These are phyloP conservation scores for Phaseolus coccineus DNA, from an alignment of 331 rosid species.

Conservation along the genomic window DNA sequence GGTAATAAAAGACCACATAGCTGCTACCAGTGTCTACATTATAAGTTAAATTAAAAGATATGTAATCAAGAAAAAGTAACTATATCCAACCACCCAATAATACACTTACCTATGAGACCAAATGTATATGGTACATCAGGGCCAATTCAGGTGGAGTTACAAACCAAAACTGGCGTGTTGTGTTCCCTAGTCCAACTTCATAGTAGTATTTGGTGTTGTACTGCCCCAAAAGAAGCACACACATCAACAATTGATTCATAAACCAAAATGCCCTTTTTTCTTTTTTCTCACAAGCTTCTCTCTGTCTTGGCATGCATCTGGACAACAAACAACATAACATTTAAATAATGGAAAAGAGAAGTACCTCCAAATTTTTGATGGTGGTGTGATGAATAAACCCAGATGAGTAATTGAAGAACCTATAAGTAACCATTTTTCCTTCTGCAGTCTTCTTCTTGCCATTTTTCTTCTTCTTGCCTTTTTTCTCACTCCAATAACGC, in stretches of 20 bases:
- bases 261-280: slow-evolving; percentile 13
- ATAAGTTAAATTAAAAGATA: slow-evolving; percentile 16
- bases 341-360: slow-evolving; percentile 17
- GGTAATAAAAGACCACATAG: not conserved
- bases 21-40: not conserved
- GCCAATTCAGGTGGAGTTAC: slow-evolving; percentile 75
- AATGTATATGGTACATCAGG: slow-evolving; percentile 81
- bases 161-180: slow-evolving; percentile 60
- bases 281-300: slow-evolving; percentile 26
- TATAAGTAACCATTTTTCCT: slow-evolving; percentile 59
- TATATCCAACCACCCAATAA: slow-evolving; percentile 1
- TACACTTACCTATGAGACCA: slow-evolving; percentile 73
- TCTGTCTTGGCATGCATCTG: not conserved
- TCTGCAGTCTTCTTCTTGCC: slow-evolving; percentile 48
- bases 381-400: slow-evolving; percentile 65
- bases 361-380: slow-evolving; percentile 45
- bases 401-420: slow-evolving; percentile 71
- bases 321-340: not conserved
- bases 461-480: slow-evolving; percentile 50
- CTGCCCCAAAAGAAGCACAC: slow-evolving; percentile 50
- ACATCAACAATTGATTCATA: slow-evolving; percentile 33
- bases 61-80: not conserved
- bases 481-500: slow-evolving; percentile 64
- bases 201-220: slow-evolving; percentile 67
- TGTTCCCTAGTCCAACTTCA: slow-evolving; percentile 64